These are phyloP conservation scores for Onygenales sp. DNA, from an alignment of 2,329 filamentous ascomycete genomes.

Conservation along the genomic window DNA sequence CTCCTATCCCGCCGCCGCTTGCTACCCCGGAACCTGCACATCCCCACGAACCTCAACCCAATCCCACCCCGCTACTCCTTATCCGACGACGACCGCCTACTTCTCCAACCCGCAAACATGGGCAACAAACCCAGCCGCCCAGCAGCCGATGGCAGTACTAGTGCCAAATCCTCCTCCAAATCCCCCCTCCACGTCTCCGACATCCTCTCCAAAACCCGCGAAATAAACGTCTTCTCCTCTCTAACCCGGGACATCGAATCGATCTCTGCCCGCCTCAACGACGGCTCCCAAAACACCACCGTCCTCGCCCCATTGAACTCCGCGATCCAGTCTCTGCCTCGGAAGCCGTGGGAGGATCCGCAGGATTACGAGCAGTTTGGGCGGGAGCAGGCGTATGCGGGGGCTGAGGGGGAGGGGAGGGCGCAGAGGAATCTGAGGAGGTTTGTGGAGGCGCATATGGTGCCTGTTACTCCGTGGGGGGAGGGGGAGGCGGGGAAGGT, in stretches of 20 bases:
- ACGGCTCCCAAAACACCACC: constrained; percentile 62
- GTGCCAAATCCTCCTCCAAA: constrained; percentile 8
- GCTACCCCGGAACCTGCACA: not conserved
- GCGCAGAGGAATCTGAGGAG: constrained; percentile 65
- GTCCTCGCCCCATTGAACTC: constrained; percentile 81
- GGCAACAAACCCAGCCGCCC: not conserved
- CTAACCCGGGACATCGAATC: constrained; percentile 48
- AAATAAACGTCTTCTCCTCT: constrained; percentile 74
- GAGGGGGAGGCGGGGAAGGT: constrained; percentile 34
- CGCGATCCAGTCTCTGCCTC: constrained; percentile 64
- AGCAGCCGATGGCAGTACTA: not conserved
- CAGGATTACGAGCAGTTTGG: constrained; percentile 62
- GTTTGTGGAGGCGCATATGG: constrained; percentile 81
- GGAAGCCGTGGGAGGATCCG: constrained; percentile 65
- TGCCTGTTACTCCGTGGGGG: constrained; percentile 37
- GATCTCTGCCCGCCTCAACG: constrained; percentile 16
- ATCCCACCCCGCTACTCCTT: not conserved
- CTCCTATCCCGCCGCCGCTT: not conserved
- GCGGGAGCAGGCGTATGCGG: constrained; percentile 59
- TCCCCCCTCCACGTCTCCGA: constrained; percentile 51
- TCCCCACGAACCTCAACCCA: not conserved
- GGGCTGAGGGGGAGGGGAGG: constrained; percentile 58
- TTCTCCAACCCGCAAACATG: not conserved
- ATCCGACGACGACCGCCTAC: not conserved
- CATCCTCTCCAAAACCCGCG: constrained; percentile 67